Evolutionary conservation across 2,329 filamentous ascomycete species (phyloP), one percentile per base, ranked within the genome.

Genomic region (Torrubiellomyces zombiae): DNA sequence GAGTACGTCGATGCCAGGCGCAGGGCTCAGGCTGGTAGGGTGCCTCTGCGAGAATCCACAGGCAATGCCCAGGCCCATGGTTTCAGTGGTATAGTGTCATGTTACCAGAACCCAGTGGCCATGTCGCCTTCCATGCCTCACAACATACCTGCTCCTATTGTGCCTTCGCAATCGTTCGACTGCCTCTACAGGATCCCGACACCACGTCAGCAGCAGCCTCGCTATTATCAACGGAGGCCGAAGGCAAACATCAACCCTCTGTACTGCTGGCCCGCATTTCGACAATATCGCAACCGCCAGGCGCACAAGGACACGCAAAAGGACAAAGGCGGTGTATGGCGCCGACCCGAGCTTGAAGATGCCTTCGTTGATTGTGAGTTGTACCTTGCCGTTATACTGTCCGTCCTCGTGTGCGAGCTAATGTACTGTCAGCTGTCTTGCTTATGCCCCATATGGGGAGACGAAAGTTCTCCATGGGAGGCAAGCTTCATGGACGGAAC

Each of bases 381-480:
- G 18, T 29, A 21, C 5, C 22, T n/a, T n/a, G n/a, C n/a, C n/a
- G n/a, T n/a, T n/a, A n/a, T n/a, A n/a, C n/a, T n/a, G n/a, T n/a
- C n/a, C n/a, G n/a, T n/a, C 23, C 8, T 7, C 16, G 8, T 1
- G 14, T 5, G 7, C 16, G n/a, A n/a, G 15, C 22, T 24, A 24
- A 24, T 11, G 20, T 21, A 12, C 14, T 9, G 22, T 11, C 19
- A 76, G 72, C 71, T 27, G 58, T 76, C 9, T 51, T 75, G 24
- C 53, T 73, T 24, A 72, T 77, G 43, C 71, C 72, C 21, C 60
- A 64, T 35, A 73, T 77, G 61, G 69, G 69, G 16, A 59, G 70
- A 25, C 63, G 67, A 38, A 77, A 77, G 50, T 73, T 70, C 41
- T 69, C 63, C 30, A 71, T 72, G 50, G 61, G 63, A 33, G 62